phyloP scores from a whole-genome alignment of 2,329 filamentous ascomycete genomes.

The Polytolypa hystricis region DNA sequence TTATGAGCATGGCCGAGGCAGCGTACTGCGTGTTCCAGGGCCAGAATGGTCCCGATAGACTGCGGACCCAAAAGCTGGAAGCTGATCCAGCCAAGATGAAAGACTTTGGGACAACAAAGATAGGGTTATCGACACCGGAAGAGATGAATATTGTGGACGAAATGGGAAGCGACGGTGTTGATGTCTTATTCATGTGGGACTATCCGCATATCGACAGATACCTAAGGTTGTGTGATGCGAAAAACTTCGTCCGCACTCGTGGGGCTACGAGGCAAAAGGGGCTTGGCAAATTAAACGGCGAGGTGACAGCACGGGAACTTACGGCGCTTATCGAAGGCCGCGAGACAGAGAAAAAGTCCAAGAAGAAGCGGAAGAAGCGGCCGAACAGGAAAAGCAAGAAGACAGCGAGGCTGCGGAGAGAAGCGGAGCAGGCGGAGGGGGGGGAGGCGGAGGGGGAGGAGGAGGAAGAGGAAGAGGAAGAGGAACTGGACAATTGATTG shows the following conservation, averaged over 20 bases:
- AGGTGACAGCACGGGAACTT: too few relatives aligned
- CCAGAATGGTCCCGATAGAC: conserved; percentile 4
- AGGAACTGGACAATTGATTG: not conserved
- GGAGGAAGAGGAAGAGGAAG: not conserved
- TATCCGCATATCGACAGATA: not conserved
- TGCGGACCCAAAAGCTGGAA: conserved; percentile 7
- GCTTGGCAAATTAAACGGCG: too few relatives aligned
- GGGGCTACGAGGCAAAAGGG: too few relatives aligned
- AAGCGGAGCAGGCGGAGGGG: not conserved
- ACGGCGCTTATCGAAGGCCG: too few relatives aligned
- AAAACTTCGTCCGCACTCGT: too few relatives aligned
- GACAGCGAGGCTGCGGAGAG: not conserved
- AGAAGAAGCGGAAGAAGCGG: conserved; percentile 1
- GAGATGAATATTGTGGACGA: conserved; percentile 6
- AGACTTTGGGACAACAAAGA: conserved; percentile 10
- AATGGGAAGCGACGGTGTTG: not conserved
- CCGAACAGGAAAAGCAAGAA: not conserved
- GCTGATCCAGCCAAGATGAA: conserved; percentile 7
- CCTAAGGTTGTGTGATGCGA: not conserved
- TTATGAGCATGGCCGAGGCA: conserved; percentile 12
- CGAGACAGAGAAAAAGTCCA: conserved; percentile 2
- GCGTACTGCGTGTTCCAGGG: conserved; percentile 11
- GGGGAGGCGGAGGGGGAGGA: not conserved
- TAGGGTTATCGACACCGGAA: conserved; percentile 9
- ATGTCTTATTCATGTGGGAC: conserved; percentile 14